These are phyloP conservation scores for Boletus eberwhitei DNA, from an alignment of 768 basidiomycete species.

Conservation along the genomic window DNA sequence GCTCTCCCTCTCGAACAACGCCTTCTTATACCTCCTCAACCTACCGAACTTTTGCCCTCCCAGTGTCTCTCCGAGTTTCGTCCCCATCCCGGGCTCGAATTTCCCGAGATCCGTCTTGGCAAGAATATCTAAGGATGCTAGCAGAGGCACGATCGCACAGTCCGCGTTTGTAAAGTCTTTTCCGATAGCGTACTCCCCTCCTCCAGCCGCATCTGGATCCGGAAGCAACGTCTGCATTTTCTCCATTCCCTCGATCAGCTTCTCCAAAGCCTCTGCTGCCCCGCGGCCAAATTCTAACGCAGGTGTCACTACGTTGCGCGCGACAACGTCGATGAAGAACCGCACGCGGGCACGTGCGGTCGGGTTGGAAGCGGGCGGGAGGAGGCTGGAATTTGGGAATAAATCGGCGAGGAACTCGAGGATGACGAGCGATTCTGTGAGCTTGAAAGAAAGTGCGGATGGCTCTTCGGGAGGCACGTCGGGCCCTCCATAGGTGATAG, in stretches of 20 bases:
- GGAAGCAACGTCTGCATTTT: constrained; percentile 9
- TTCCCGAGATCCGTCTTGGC: constrained; percentile 48
- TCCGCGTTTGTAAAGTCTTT: constrained; percentile 58
- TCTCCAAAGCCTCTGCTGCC: neutral
- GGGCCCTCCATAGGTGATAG: constrained; percentile 59
- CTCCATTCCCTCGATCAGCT: neutral
- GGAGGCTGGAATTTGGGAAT: constrained; percentile 42
- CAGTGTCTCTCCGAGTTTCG: constrained; percentile 40
- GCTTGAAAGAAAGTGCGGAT: constrained; percentile 53
- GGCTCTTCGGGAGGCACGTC: constrained; percentile 49
- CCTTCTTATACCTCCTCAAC: constrained; percentile 46
- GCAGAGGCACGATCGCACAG: constrained; percentile 53
- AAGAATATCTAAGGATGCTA: constrained; percentile 42
- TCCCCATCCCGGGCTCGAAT: constrained; percentile 45
- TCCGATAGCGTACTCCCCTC: constrained; percentile 35
- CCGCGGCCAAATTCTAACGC: constrained; percentile 33
- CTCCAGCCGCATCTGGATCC: constrained; percentile 41
- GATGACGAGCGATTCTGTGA: constrained; percentile 62
- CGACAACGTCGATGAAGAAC: constrained; percentile 58
- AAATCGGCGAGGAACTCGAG: constrained; percentile 66
- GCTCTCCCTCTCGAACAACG: constrained; percentile 40
- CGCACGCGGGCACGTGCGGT: constrained; percentile 53
- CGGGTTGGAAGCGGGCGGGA: constrained; percentile 46
- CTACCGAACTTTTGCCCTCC: constrained; percentile 43
- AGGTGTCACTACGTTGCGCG: constrained; percentile 39